Evolutionary conservation across 768 basidiomycete species (phyloP).

Genomic region (Ramaria sp.): DNA sequence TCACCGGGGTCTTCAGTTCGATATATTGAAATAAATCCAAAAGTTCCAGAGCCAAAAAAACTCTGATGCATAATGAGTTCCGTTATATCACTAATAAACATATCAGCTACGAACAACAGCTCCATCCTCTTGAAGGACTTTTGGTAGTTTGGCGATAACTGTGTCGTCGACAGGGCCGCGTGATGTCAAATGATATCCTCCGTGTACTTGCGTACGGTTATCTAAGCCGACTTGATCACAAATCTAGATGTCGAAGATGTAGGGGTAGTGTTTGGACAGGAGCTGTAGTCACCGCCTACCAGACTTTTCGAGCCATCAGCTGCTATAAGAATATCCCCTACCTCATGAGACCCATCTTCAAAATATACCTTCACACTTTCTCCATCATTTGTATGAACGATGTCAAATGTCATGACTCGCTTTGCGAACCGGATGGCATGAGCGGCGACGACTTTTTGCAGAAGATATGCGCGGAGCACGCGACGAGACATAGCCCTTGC

Average conservation of each 20-base stretch:
- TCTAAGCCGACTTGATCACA: constrained; percentile 5
- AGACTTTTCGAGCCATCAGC: constrained; percentile 9
- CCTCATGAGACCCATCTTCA: constrained; percentile 4
- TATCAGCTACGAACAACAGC: not conserved
- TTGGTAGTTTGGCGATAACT: constrained; percentile 4
- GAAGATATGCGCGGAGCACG: constrained; percentile 3
- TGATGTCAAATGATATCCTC: constrained; percentile 7
- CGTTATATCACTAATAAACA: not conserved
- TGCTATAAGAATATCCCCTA: constrained; percentile 5
- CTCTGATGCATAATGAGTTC: not conserved
- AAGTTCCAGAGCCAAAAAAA: constrained; percentile 5
- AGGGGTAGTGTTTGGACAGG: not conserved
- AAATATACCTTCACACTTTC: constrained; percentile 9
- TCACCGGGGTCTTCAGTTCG: constrained; percentile 7
- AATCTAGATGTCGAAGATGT: not conserved
- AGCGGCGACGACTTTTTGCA: constrained; percentile 3
- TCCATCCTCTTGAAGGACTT: constrained; percentile 7
- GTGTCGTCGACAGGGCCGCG: constrained; percentile 1
- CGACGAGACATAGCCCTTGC: constrained; percentile 8
- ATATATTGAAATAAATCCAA: constrained; percentile 9
- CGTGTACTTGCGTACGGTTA: constrained; percentile 7
- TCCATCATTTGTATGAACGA: constrained; percentile 4
- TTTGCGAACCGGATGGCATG: constrained; percentile 5
- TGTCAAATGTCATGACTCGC: constrained; percentile 5
- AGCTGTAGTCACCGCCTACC: not conserved